These are phyloP conservation scores for Glomus cerebriforme DNA, from an alignment of 192 early-diverging fungal genomes.

Conservation along the genomic window DNA sequence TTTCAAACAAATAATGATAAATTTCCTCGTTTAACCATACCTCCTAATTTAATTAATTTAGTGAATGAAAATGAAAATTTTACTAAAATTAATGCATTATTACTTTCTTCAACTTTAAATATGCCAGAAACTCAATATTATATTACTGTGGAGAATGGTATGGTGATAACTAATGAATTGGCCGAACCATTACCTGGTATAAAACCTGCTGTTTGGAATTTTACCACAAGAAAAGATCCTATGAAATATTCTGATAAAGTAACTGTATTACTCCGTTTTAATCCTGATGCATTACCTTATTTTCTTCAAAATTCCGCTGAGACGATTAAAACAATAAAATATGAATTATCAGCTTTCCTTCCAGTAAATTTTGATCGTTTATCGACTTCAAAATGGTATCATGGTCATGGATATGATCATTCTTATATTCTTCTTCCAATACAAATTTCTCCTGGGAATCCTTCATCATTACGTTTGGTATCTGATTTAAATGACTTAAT, in stretches of 20 bases:
- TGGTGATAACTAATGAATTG: not conserved
- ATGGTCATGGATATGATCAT: not conserved
- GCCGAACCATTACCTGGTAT: constrained; percentile 1
- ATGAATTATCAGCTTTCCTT: constrained; percentile 3
- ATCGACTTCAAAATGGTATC: constrained; percentile 2
- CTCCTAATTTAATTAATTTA: not conserved
- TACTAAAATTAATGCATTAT: not conserved
- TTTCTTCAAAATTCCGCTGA: not conserved
- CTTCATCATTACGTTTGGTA: not conserved
- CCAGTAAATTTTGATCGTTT: not conserved
- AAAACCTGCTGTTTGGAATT: not conserved
- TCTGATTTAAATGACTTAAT: constrained; percentile 7
- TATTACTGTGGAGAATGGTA: not conserved
- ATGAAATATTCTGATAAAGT: not conserved
- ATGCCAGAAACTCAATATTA: not conserved
- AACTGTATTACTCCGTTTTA: not conserved
- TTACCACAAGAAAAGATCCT: not conserved
- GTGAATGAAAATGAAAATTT: not conserved
- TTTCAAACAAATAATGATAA: not conserved
- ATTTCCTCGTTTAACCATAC: not conserved
- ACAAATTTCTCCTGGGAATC: not conserved
- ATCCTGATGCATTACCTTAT: not conserved
- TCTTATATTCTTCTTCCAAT: not conserved
- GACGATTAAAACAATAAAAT: not conserved
- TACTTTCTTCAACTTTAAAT: constrained; percentile 9